phyloP scores from a whole-genome alignment of 768 basidiomycete species.

The Gloeopeniophorella convolvens region DNA sequence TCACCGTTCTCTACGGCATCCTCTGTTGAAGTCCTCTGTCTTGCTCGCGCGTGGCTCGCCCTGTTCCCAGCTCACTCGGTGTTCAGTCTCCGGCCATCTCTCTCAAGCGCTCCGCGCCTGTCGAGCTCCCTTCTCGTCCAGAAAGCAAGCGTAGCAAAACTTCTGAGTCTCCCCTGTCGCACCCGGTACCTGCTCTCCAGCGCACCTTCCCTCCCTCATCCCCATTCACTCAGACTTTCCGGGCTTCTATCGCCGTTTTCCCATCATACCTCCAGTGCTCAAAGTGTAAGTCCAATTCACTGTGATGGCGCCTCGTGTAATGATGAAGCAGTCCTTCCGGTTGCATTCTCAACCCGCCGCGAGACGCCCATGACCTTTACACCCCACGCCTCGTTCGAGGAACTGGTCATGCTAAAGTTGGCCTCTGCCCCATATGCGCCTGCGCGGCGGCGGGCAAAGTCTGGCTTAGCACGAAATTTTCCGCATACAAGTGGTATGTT shows the following conservation, averaged over 20 bases:
- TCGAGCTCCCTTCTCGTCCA: not conserved
- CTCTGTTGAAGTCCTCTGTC: slow-evolving; percentile 17
- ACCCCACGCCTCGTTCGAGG: slow-evolving; percentile 75
- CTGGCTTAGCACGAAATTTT: slow-evolving; percentile 77
- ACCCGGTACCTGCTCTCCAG: slow-evolving; percentile 25
- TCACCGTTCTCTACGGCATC: slow-evolving; percentile 13
- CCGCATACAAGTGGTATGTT: slow-evolving; percentile 73
- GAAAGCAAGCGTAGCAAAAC: not conserved
- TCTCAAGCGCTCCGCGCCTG: slow-evolving; percentile 4
- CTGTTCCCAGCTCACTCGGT: not conserved
- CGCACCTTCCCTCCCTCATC: slow-evolving; percentile 49
- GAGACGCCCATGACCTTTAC: slow-evolving; percentile 60
- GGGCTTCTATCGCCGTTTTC: slow-evolving; percentile 66
- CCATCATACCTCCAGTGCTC: slow-evolving; percentile 38
- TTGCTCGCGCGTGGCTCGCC: not conserved
- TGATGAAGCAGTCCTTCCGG: slow-evolving; percentile 22
- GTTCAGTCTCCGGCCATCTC: not conserved
- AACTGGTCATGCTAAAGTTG: slow-evolving; percentile 58
- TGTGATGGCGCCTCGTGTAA: not conserved
- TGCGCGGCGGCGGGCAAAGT: slow-evolving; percentile 61
- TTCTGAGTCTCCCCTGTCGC: not conserved
- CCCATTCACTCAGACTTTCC: slow-evolving; percentile 44
- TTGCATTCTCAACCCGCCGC: slow-evolving; percentile 55
- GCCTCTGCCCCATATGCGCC: slow-evolving; percentile 71
- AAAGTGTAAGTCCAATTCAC: not conserved